These are phyloP conservation scores for Trichosporon asahii DNA, from an alignment of 1,284 basidiomycete genomes.

Conservation along the genomic window DNA sequence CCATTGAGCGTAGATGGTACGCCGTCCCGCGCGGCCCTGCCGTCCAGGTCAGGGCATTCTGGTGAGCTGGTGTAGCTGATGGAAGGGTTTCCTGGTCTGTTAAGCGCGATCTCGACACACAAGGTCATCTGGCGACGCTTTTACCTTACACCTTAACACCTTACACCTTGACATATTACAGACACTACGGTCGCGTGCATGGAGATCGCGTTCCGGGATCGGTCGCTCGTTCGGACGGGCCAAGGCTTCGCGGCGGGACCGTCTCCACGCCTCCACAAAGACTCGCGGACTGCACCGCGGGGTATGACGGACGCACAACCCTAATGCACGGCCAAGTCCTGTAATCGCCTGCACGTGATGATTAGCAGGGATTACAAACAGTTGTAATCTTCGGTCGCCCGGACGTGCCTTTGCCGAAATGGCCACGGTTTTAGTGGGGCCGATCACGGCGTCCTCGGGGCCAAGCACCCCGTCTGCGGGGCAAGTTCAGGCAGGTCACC, in stretches of 20 bases:
- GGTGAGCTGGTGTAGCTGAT: too few species aligned
- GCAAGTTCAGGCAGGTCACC: background rate
- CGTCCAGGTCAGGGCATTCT: too few species aligned
- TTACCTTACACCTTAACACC: too few species aligned
- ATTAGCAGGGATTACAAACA: background rate
- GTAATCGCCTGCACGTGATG: background rate
- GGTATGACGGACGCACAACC: background rate
- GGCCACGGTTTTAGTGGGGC: background rate
- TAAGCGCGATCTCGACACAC: too few species aligned
- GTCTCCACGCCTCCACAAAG: background rate
- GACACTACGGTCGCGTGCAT: too few species aligned
- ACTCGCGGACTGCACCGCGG: background rate
- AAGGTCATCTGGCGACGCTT: too few species aligned
- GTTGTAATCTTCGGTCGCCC: background rate
- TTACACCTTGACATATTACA: too few species aligned
- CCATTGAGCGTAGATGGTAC: too few species aligned
- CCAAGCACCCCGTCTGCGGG: background rate
- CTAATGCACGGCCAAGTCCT: background rate
- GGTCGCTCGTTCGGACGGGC: background rate
- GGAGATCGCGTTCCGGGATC: background rate
- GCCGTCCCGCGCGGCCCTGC: too few species aligned
- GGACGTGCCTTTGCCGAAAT: background rate
- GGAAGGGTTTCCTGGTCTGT: too few species aligned
- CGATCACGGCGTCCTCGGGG: constrained; percentile 1
- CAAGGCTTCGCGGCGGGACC: background rate